Conservation (phyloP, 169 alveolate species). For the Neospora caninum region DNA sequence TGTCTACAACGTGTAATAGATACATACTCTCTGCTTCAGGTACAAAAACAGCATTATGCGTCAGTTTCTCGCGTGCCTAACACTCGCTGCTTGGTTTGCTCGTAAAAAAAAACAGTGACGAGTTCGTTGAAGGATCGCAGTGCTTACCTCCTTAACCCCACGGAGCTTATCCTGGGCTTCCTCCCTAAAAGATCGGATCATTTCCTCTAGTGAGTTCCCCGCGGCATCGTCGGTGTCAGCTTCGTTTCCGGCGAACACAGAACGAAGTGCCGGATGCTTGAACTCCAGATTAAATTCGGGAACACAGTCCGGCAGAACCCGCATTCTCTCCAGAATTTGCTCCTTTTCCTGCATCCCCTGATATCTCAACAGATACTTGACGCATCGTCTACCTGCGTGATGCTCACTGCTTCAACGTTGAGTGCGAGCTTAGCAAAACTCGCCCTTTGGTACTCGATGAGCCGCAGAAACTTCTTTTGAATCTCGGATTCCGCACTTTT, state of each 20-base stretch:
- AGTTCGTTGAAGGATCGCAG: background rate
- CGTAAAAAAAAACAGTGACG: no score
- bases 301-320: background rate
- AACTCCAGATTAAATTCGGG: background rate
- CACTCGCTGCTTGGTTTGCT: background rate
- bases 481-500: constrained; percentile 3
- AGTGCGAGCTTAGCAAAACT: background rate
- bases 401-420: background rate
- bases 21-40: background rate
- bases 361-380: background rate
- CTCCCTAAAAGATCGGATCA: background rate
- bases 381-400: background rate
- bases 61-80: background rate
- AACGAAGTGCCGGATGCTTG: background rate
- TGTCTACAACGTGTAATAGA: background rate
- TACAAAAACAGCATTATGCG: background rate
- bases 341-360: background rate
- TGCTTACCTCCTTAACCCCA: background rate
- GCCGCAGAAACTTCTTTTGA: background rate
- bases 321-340: background rate
- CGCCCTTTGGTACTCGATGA: background rate
- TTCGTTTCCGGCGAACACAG: background rate
- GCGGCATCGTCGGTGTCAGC: background rate
- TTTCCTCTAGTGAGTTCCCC: background rate
- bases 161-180: background rate